Conservation (phyloP, 129 eudicot species). For the Kitagawia praeruptora region DNA sequence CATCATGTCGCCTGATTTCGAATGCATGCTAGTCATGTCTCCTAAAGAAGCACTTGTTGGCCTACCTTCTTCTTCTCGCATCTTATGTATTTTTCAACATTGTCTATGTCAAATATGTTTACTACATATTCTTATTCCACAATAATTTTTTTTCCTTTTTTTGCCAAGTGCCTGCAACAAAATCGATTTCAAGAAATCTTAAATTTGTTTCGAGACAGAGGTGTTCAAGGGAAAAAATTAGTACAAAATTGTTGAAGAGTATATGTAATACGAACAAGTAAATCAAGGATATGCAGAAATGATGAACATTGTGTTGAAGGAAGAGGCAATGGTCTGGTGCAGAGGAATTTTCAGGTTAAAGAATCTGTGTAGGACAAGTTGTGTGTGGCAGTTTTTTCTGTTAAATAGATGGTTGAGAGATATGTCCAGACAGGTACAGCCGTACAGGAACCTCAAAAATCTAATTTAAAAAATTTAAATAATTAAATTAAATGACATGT, state of each 20-base stretch:
- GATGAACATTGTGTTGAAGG: conserved; percentile 7
- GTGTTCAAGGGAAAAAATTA: background rate
- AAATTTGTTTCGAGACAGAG: background rate
- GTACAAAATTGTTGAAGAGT: conserved; percentile 23
- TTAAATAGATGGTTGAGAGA: conserved; percentile 4
- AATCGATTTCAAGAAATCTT: background rate
- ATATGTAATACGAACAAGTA: background rate
- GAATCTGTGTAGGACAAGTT: background rate
- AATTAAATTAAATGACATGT: too few species aligned
- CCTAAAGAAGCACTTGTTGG: conserved; percentile 7
- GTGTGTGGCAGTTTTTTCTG: conserved; percentile 7
- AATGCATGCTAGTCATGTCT: conserved; percentile 4
- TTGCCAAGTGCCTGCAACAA: background rate
- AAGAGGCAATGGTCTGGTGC: conserved; percentile 16
- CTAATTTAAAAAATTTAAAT: too few species aligned
- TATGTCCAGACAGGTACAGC: background rate
- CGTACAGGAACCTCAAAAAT: background rate
- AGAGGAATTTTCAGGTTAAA: conserved; percentile 6
- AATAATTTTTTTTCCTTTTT: background rate
- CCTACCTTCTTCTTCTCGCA: conserved; percentile 23
- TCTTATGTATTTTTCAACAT: background rate
- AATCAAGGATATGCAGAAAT: background rate
- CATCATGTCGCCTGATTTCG: conserved; percentile 16
- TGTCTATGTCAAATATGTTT: background rate
- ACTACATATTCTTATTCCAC: background rate